These are phyloP conservation scores for Talaromyces rugulosus DNA, from an alignment of 2,329 filamentous ascomycete genomes.

Conservation along the genomic window DNA sequence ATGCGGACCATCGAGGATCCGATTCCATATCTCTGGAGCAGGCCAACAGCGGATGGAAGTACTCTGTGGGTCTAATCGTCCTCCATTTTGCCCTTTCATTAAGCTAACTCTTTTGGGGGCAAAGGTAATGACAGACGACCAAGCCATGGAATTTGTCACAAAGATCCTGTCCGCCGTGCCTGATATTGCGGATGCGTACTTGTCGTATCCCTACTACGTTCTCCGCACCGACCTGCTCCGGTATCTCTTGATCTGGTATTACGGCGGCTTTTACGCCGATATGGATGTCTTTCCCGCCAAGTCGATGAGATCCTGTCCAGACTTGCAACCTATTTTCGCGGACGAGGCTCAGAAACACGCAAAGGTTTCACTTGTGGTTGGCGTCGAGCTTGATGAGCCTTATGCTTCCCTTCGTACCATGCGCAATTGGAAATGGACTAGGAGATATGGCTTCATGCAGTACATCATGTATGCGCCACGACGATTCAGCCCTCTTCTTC, in stretches of 20 bases:
- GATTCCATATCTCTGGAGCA: conserved; percentile 25
- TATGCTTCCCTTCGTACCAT: conserved; percentile 27
- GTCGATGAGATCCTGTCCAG: conserved; percentile 26
- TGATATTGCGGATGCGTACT: conserved; percentile 23
- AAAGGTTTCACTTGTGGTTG: conserved; percentile 30
- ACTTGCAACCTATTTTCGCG: conserved; percentile 14
- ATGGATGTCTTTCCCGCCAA: conserved; percentile 26
- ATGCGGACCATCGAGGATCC: conserved; percentile 15
- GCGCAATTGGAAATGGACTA: conserved; percentile 31
- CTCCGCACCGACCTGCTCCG: conserved; percentile 47
- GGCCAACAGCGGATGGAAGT: conserved; percentile 25
- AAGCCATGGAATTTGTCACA: conserved; percentile 24
- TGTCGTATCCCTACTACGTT: conserved; percentile 42
- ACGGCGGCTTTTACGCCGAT: conserved; percentile 34
- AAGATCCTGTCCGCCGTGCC: conserved; percentile 22
- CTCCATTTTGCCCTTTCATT: not conserved
- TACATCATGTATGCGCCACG: conserved; percentile 32
- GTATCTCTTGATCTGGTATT: conserved; percentile 33
- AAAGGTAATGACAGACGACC: conserved; percentile 24
- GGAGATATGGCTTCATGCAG: conserved; percentile 31
- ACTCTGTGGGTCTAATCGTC: conserved; percentile 16
- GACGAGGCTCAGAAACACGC: not conserved
- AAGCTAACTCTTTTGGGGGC: not conserved
- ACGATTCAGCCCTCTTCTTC: conserved; percentile 30
- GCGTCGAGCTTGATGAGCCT: conserved; percentile 33